phyloP scores from a whole-genome alignment of 1,139 yeast genomes.

The Eremothecium gossypii region DNA sequence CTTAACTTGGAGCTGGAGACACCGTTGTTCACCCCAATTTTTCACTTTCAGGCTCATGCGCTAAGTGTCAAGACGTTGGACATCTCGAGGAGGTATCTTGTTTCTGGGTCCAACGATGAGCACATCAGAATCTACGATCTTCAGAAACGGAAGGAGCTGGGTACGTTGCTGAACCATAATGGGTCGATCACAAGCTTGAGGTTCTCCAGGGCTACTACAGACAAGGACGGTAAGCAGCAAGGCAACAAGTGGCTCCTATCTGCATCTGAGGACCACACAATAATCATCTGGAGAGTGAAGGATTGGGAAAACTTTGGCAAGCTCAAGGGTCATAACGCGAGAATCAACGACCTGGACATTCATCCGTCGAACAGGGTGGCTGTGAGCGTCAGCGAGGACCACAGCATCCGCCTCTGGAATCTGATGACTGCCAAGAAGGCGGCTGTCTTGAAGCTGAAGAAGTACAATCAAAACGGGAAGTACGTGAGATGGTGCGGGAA shows the following conservation, averaged over 20 bases:
- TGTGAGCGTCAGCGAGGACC: slow-evolving; percentile 78
- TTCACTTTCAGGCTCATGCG: slow-evolving; percentile 92
- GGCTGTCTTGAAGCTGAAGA: slow-evolving; percentile 65
- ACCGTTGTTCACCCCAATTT: slow-evolving; percentile 81
- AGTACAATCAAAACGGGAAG: slow-evolving; percentile 60
- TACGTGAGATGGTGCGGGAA: slow-evolving; percentile 51
- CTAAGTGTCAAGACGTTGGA: slow-evolving; percentile 81
- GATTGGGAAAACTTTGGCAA: slow-evolving; percentile 94
- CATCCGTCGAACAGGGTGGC: slow-evolving; percentile 94
- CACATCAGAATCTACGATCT: slow-evolving; percentile 90
- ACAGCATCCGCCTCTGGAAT: slow-evolving; percentile 83
- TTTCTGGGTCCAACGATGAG: slow-evolving; percentile 94
- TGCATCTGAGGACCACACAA: slow-evolving; percentile 85
- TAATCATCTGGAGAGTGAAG: slow-evolving; percentile 87
- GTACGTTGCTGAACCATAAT: slow-evolving; percentile 79
- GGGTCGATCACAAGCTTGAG: slow-evolving; percentile 75
- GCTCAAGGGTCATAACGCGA: slow-evolving; percentile 74
- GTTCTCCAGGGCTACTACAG: slow-evolving; percentile 46
- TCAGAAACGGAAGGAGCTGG: slow-evolving; percentile 88
- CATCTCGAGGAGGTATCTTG: slow-evolving; percentile 73
- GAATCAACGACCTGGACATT: slow-evolving; percentile 73
- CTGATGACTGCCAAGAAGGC: slow-evolving; percentile 97
- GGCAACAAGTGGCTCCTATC: slow-evolving; percentile 78
- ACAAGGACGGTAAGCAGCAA: slow-evolving; percentile 11
- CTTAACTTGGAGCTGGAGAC: slow-evolving; percentile 40